These are phyloP conservation scores for Papilionanthe hybrid DNA, from an alignment of 116 monocot genomes.

Conservation along the genomic window DNA sequence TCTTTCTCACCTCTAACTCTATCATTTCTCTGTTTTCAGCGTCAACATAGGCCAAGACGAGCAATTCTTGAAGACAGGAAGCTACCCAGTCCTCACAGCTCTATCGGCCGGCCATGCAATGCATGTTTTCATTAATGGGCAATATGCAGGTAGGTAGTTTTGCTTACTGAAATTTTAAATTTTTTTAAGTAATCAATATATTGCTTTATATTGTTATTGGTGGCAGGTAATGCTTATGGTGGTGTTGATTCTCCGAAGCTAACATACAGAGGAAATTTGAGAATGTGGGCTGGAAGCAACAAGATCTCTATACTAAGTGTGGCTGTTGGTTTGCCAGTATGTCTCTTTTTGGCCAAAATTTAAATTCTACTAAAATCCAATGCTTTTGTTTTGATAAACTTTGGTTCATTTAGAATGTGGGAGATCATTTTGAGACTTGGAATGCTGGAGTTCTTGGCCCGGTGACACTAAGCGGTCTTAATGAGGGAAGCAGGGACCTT, in stretches of 20 bases:
- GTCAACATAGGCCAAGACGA: conserved; percentile 66
- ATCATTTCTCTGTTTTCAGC: conserved; percentile 27
- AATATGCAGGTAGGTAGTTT: conserved; percentile 41
- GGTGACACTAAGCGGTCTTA: conserved; percentile 73
- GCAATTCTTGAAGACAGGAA: conserved; percentile 58
- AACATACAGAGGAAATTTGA: conserved; percentile 62
- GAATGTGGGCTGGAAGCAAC: conserved; percentile 79
- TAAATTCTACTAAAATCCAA: background rate
- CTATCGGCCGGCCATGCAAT: conserved; percentile 92
- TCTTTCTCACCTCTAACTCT: too few species aligned
- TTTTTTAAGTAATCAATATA: background rate
- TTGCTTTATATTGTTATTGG: background rate
- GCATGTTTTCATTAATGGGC: conserved; percentile 83
- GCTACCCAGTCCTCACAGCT: conserved; percentile 61
- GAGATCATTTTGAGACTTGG: conserved; percentile 93
- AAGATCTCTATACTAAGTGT: conserved; percentile 83
- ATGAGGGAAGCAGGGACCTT: conserved; percentile 88
- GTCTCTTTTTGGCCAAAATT: conserved; percentile 2
- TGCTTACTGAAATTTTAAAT: background rate
- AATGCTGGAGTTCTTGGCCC: conserved; percentile 93
- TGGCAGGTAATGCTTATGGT: conserved; percentile 78
- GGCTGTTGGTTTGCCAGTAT: conserved; percentile 76
- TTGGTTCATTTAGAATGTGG: conserved; percentile 50
- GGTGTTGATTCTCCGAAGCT: conserved; percentile 62
- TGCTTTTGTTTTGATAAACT: background rate